Conservation (phyloP, 371 early-diverging fungal species). For the Blakeslea trispora region DNA sequence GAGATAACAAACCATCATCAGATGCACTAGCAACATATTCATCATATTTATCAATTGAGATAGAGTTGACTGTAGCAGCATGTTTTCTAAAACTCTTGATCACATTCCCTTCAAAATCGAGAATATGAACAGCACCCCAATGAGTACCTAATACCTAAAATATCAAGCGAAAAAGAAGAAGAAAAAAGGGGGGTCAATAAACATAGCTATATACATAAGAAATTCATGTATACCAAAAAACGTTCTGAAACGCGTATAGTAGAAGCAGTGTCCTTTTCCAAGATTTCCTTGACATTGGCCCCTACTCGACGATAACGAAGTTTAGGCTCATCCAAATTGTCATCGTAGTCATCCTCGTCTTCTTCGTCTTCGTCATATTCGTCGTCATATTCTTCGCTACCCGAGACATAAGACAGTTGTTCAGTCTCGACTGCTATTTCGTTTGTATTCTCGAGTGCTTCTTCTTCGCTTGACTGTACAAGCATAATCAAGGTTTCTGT, state of each 20-base stretch:
- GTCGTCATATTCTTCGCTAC: conserved; percentile 17
- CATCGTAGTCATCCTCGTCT: conserved; percentile 57
- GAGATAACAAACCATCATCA: conserved; percentile 85
- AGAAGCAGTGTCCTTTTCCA: conserved; percentile 88
- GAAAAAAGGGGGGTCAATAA: too few species aligned
- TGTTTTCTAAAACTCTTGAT: conserved; percentile 78
- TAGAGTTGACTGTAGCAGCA: conserved; percentile 82
- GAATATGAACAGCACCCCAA: conserved; percentile 87
- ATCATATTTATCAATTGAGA: conserved; percentile 82
- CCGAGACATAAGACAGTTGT: conserved; percentile 17
- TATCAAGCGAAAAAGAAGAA: conserved; percentile 1
- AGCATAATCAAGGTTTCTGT: neutral
- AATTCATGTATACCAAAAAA: conserved; percentile 84
- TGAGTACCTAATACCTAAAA: conserved; percentile 91
- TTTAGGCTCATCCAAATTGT: conserved; percentile 83
- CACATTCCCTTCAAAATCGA: conserved; percentile 91
- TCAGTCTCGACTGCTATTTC: conserved; percentile 8
- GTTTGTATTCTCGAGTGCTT: neutral
- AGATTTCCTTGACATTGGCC: conserved; percentile 68
- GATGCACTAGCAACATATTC: conserved; percentile 92
- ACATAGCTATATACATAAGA: too few species aligned
- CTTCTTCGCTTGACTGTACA: conserved; percentile 7
- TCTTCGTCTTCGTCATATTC: conserved; percentile 47
- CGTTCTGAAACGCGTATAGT: conserved; percentile 75
- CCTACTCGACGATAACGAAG: conserved; percentile 87